These are phyloP conservation scores for Clavispora asparagi DNA, from an alignment of 805 yeast species.

Conservation along the genomic window DNA sequence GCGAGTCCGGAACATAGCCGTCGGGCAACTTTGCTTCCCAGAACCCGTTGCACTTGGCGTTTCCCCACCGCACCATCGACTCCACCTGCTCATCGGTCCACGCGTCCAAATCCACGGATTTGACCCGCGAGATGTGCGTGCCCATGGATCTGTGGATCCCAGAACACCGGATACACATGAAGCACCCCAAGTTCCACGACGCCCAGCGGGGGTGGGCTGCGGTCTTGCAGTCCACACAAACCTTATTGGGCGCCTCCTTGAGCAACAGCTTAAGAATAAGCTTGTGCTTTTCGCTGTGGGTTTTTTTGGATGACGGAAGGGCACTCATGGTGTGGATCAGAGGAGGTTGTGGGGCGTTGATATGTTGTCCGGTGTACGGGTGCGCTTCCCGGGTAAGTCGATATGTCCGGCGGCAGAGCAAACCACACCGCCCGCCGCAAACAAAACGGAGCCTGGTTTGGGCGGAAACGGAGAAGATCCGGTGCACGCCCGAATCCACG, in stretches of 20 bases:
- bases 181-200: conserved; percentile 90
- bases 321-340: conserved; percentile 17
- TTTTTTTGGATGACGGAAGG: conserved; percentile 40
- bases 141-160: conserved; percentile 96
- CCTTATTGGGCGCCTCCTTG: conserved; percentile 68
- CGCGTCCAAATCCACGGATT: conserved; percentile 89
- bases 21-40: conserved; percentile 82
- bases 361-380: conserved; percentile 5
- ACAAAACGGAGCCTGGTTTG: too few species aligned
- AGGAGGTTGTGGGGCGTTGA: neutral
- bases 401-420: neutral
- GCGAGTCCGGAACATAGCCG: conserved; percentile 70
- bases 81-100: conserved; percentile 93
- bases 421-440: too few species aligned
- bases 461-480: too few species aligned
- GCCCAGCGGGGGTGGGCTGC: conserved; percentile 97
- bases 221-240: conserved; percentile 89
- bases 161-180: conserved; percentile 90
- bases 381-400: neutral
- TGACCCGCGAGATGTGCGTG: conserved; percentile 88
- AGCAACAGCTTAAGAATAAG: conserved; percentile 71
- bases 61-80: conserved; percentile 83
- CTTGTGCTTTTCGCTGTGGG: conserved; percentile 52
- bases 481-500: too few species aligned
- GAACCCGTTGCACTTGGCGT: conserved; percentile 65